Evolutionary conservation across 371 early-diverging fungal genomes (phyloP).

Genomic region (Rhizopus microsporus): DNA sequence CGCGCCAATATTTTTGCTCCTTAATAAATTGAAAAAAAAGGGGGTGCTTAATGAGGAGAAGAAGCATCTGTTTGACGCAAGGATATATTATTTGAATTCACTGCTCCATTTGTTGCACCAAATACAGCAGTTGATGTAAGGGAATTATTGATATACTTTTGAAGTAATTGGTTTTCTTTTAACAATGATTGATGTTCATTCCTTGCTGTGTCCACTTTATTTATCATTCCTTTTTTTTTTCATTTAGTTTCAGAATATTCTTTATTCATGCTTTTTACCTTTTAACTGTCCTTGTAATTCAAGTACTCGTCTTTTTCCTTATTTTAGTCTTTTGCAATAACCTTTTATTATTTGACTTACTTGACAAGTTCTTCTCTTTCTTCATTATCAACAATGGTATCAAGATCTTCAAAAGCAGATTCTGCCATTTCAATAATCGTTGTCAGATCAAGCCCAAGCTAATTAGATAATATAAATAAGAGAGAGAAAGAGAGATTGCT

Average conservation of each 20-base stretch:
- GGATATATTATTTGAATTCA: slow-evolving; percentile 30
- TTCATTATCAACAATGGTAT: slow-evolving; percentile 17
- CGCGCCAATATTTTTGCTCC: not conserved
- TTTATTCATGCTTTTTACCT: slow-evolving; percentile 23
- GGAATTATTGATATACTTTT: slow-evolving; percentile 57
- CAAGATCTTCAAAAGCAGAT: slow-evolving; percentile 15
- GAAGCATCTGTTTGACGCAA: slow-evolving; percentile 19
- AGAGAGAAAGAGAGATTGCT: too few relatives aligned
- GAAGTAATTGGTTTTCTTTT: slow-evolving; percentile 53
- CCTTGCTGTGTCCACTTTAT: slow-evolving; percentile 47
- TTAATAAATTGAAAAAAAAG: not conserved
- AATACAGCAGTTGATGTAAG: slow-evolving; percentile 58
- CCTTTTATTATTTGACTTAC: slow-evolving; percentile 17
- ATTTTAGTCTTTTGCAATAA: not conserved
- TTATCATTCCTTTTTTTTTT: slow-evolving; percentile 33
- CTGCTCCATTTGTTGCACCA: slow-evolving; percentile 55
- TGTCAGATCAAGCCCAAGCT: too few relatives aligned
- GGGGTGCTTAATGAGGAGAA: slow-evolving; percentile 16
- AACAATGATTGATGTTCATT: slow-evolving; percentile 50
- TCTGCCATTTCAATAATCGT: slow-evolving; percentile 11
- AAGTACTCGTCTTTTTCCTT: slow-evolving; percentile 34
- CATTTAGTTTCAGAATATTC: not conserved
- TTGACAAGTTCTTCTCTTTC: slow-evolving; percentile 38
- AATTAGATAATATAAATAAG: too few relatives aligned
- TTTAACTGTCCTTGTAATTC: slow-evolving; percentile 42